Conservation (phyloP, 352 stramenopile species). For the Globisporangium takayamanum region DNA sequence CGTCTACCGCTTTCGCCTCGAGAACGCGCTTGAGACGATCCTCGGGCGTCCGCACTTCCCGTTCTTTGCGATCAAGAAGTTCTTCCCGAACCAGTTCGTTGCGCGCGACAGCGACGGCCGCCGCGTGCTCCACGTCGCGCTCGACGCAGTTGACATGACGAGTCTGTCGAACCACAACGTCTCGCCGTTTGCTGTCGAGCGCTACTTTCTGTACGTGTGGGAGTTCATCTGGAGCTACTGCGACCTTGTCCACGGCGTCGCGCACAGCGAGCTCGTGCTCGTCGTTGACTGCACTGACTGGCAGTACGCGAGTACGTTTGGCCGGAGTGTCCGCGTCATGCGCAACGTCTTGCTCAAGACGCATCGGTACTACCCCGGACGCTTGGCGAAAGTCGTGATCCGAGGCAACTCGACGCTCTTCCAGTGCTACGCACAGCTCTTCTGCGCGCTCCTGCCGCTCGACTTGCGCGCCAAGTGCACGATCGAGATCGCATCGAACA, state of each 20-base stretch:
- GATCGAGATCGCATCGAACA: not conserved
- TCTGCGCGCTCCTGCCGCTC: conserved; percentile 12
- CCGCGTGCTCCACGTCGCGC: conserved; percentile 20
- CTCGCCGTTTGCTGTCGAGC: conserved; percentile 21
- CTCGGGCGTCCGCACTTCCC: conserved; percentile 21
- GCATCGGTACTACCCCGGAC: conserved; percentile 19
- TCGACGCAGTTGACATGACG: conserved; percentile 16
- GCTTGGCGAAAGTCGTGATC: conserved; percentile 19
- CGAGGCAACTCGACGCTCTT: conserved; percentile 9
- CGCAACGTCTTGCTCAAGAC: conserved; percentile 19
- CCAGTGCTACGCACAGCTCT: conserved; percentile 9
- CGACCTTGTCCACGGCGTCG: conserved; percentile 21
- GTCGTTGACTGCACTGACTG: conserved; percentile 26
- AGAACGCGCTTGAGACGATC: conserved; percentile 36
- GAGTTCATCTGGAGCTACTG: conserved; percentile 45
- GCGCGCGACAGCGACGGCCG: conserved; percentile 17
- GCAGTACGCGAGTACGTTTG: conserved; percentile 22
- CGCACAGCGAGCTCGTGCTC: conserved; percentile 23
- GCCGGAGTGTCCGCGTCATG: conserved; percentile 20
- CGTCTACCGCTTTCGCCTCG: conserved; percentile 24
- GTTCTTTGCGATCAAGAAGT: conserved; percentile 32
- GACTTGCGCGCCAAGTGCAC: conserved; percentile 9
- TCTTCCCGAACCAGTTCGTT: conserved; percentile 24
- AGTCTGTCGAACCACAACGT: conserved; percentile 21
- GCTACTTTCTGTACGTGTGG: conserved; percentile 38